phyloP scores from a whole-genome alignment of 192 early-diverging fungal genomes.

The Rhizophagus prolifer region DNA sequence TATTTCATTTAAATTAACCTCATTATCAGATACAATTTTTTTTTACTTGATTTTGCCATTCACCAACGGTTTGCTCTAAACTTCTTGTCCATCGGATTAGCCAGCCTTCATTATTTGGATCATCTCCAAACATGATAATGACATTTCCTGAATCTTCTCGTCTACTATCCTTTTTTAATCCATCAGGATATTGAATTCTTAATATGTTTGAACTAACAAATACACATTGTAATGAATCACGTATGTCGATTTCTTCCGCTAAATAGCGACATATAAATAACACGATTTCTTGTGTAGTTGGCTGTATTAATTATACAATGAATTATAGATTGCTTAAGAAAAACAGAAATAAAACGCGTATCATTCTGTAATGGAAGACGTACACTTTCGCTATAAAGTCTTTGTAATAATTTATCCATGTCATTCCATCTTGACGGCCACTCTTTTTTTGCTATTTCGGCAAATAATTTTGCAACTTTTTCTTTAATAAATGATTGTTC shows the following conservation, averaged over 20 bases:
- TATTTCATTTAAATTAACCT: neutral
- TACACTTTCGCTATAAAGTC: constrained; percentile 48
- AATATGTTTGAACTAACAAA: constrained; percentile 47
- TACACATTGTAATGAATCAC: constrained; percentile 53
- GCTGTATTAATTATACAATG: constrained; percentile 36
- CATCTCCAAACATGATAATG: constrained; percentile 49
- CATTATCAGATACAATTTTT: too few species aligned
- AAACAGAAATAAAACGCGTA: neutral
- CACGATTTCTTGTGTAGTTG: constrained; percentile 49
- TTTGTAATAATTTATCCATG: constrained; percentile 49
- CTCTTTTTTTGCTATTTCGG: constrained; percentile 59
- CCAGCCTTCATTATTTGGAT: constrained; percentile 59
- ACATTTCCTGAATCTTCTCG: constrained; percentile 33
- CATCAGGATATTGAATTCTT: constrained; percentile 46
- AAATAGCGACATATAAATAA: constrained; percentile 55
- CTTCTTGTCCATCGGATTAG: constrained; percentile 25
- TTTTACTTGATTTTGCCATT: neutral
- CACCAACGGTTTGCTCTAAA: neutral
- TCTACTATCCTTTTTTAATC: constrained; percentile 35
- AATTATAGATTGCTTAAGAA: neutral
- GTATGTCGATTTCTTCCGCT: constrained; percentile 61
- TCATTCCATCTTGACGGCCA: constrained; percentile 63
- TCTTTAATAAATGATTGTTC: constrained; percentile 57
- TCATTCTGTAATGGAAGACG: neutral
- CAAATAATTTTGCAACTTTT: constrained; percentile 57